phyloP scores from a whole-genome alignment of 176 grass and related monocot species.

The Triticum dicoccoides region DNA sequence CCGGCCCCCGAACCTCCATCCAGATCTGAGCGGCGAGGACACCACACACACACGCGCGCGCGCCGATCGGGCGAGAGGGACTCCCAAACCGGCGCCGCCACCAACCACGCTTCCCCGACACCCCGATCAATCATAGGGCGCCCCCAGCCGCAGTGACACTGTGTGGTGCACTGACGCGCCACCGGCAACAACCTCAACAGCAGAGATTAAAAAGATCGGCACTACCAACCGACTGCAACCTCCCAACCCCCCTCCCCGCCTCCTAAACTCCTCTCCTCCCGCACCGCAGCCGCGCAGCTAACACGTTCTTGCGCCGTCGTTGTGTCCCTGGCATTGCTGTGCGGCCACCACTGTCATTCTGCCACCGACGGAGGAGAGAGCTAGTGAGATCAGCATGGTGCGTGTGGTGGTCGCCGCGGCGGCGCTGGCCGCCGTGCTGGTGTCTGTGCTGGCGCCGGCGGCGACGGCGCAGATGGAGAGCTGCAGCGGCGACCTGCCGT shows the following conservation, averaged over 20 bases:
- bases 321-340: not conserved
- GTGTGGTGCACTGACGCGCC: conserved; percentile 7
- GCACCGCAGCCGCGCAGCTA: not conserved
- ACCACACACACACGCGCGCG: not conserved
- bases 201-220: not conserved
- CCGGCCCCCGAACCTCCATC: not conserved
- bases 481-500: conserved; percentile 54
- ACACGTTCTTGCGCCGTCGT: not conserved
- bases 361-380: not conserved
- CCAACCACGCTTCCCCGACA: conserved; percentile 29
- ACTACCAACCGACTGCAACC: conserved; percentile 49
- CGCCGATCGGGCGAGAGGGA: conserved; percentile 27
- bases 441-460: conserved; percentile 7
- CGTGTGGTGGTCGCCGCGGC: not conserved
- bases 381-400: not conserved
- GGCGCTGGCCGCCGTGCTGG: conserved; percentile 6
- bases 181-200: conserved; percentile 3
- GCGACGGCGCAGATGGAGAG: conserved; percentile 49
- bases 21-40: conserved; percentile 41
- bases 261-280: conserved; percentile 25
- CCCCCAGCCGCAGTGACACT: conserved; percentile 29
- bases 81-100: conserved; percentile 35
- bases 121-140: conserved; percentile 26
- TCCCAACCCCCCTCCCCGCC: conserved; percentile 18
- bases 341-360: not conserved